Evolutionary conservation across 768 basidiomycete species (phyloP).

Genomic region (Brasilioporus rufonigricans): DNA sequence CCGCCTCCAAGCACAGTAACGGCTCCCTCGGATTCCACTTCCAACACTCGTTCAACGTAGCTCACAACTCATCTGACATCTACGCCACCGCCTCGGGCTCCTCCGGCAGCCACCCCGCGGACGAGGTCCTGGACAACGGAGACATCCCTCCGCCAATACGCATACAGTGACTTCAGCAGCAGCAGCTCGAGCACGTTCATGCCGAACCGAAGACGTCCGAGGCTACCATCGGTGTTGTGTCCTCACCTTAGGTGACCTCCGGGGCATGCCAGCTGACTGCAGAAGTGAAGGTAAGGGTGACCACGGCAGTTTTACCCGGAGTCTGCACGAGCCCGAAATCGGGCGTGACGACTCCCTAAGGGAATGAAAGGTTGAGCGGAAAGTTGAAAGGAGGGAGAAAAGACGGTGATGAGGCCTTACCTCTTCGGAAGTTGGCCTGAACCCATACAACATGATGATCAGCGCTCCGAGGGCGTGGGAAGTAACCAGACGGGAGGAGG

Average conservation of each 20-base stretch:
- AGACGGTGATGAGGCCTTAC: slow-evolving; percentile 25
- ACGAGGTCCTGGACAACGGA: slow-evolving; percentile 47
- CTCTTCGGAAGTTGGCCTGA: slow-evolving; percentile 51
- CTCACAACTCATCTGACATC: slow-evolving; percentile 50
- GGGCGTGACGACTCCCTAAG: slow-evolving; percentile 50
- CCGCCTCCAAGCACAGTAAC: slow-evolving; percentile 25
- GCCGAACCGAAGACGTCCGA: slow-evolving; percentile 56
- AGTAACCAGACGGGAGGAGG: no score
- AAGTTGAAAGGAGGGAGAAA: background rate
- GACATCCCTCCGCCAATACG: slow-evolving; percentile 48
- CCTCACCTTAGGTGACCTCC: slow-evolving; percentile 48
- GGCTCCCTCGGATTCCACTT: slow-evolving; percentile 34
- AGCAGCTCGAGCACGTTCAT: slow-evolving; percentile 62
- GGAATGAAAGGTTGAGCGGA: no score
- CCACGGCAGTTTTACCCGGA: slow-evolving; percentile 47
- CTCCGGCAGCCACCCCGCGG: slow-evolving; percentile 39
- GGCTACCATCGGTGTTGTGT: slow-evolving; percentile 40
- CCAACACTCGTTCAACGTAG: slow-evolving; percentile 48
- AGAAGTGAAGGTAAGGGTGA: slow-evolving; percentile 44
- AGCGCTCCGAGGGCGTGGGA: no score
- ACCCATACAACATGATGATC: background rate
- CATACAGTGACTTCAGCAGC: slow-evolving; percentile 50
- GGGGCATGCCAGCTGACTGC: slow-evolving; percentile 62
- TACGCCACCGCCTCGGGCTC: slow-evolving; percentile 32
- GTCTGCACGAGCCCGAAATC: slow-evolving; percentile 64